Base-by-base conservation (phyloP, 495 filamentous ascomycete genomes). In the Apodospora peruviana region DNA sequence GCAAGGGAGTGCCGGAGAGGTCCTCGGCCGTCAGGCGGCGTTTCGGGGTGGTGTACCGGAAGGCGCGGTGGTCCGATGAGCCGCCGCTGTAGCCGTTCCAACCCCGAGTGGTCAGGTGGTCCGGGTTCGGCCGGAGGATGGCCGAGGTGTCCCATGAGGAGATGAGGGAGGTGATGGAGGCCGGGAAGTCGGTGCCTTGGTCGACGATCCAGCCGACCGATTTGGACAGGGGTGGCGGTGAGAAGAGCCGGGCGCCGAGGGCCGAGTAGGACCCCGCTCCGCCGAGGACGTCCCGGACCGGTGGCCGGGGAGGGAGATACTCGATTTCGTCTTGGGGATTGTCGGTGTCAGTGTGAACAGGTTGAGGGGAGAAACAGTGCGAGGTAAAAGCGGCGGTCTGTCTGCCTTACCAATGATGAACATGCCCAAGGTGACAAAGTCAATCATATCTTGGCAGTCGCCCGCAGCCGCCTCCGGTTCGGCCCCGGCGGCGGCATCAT, bases 381-480 rank as follows among this genome's bases (percentile, higher is more conserved):
- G n/a, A n/a, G n/a, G n/a, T n/a, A n/a, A n/a, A n/a, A n/a, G n/a
- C n/a, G n/a, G n/a, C n/a, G n/a, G n/a, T n/a, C 42, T 22, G 11
- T 22, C 10, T 4, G 16, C 56, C 64, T 47, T 78, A 94, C 90
- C 91, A 48, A 97, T 86, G 41, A 95, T 96, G 58, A 96, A 91
- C 91, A 96, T 96, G 59, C 89, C 91, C 59, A 97, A 62, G 1
- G 91, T 95, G 55, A 85, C 86, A 59, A 96, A 90, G 50, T 90
- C 86, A 41, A 90, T 80, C 52, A 19, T 14, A 39, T 69, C 69
- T 45, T 72, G 71, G 27, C 7, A 7, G 7, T 32, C 7, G 24
- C 14, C 37, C 18, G 44, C 40, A 5, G 49, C 48, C n/a, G 40
- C 21, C 25, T 22, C 49, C 37, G 25, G 17, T n/a, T 10, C 36